Base-by-base conservation (phyloP, 2,329 filamentous ascomycete genomes). In the Corynespora cassiicola region DNA sequence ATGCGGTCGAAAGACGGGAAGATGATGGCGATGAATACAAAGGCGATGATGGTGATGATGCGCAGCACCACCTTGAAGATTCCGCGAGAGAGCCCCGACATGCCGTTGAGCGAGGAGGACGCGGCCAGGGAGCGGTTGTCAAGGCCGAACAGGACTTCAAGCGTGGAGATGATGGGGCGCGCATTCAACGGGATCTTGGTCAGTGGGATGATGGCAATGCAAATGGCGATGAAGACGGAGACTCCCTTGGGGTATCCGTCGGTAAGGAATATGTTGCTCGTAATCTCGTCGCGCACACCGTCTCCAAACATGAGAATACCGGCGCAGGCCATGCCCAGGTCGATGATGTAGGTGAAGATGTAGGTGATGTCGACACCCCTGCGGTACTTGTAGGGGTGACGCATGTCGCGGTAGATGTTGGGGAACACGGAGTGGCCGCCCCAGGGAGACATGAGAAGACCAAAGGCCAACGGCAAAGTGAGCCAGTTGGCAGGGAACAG, bases 241-340 rank as follows among this genome's bases (percentile, higher is more conserved):
- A 95, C 69, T 1, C 75, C 77, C 9, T 80, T 73, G 1, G 92
- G 89, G 63, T 95, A 96, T 36, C 85, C 86, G 5, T 78, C 69
- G 1, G 83, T 86, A 35, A 79, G 75, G 50, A 97, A 81, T 44
- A 99, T 86, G 70, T 96, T 97, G 58, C 87, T 86, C 0, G 94
- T 96, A 63, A 97, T 85, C 66, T 95, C 90, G 49, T 96, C 91
- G 39, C 79, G 80, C 36, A 96, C 88, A n/a, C 75, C 79, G 53
- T 95, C 88, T 45, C 92, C 92, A 66, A 96, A 99, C 92, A 99
- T 97, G 50, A 96, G 78, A 41, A 94, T 80, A 24, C 94, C 92
- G 8, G 88, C 81, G 28, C 94, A 80, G 17, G 90, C 91, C 63
- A 95, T 90, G 29, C 84, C 80, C 17, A 86, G 78, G 65, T 97